Base-by-base conservation (phyloP, 2,329 filamentous ascomycete species). In the Boeremia lycopersici region DNA sequence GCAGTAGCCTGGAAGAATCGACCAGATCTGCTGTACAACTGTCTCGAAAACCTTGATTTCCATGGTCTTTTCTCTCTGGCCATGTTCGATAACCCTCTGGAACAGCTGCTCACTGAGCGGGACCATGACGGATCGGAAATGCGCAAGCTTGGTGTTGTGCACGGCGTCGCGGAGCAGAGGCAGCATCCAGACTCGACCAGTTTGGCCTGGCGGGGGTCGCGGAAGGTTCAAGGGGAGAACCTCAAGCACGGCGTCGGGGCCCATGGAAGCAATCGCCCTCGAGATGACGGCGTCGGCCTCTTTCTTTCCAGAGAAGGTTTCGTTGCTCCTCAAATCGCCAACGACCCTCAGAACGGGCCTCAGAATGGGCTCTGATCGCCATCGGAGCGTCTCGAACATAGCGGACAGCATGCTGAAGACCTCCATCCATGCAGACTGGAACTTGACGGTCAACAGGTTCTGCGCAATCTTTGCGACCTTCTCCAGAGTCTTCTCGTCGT, bases 31-130 rank as follows among this genome's bases (percentile, higher is more conserved):
- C 64, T 96, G 89, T 8, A 99, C 91, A 4, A 99, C 81, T 0
- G 95, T 98, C 77, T 99, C 93, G 72, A 95, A 99, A 55, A 99
- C 96, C 81, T 99, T 99, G 71, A 95, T 85, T 74, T 98, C 92
- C 84, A 96, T 93, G 0, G 91, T 95, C 81, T 96, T 97, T 70
- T 93, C 90, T 12, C 86, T 86, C 19, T 85, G 80, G 12, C 89
- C 90, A 66, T 96, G 89, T 58, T 96, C 89, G 41, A 96, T 79
- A 5, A 98, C 90, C 62, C 85, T 87, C 73, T 98, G 91, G 74
- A 93, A 97, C 81, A 99, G 90, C 44, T 84, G 78, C 73, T 96
- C 90, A 72, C 93, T 98, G 23, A 99, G 80, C 13, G 95, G 92
- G 6, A 97, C 86, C 74, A 99, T 87, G 68, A 96, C 91, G 3